Conservation (phyloP, 441 rosid species). For the Viola pubescens region DNA sequence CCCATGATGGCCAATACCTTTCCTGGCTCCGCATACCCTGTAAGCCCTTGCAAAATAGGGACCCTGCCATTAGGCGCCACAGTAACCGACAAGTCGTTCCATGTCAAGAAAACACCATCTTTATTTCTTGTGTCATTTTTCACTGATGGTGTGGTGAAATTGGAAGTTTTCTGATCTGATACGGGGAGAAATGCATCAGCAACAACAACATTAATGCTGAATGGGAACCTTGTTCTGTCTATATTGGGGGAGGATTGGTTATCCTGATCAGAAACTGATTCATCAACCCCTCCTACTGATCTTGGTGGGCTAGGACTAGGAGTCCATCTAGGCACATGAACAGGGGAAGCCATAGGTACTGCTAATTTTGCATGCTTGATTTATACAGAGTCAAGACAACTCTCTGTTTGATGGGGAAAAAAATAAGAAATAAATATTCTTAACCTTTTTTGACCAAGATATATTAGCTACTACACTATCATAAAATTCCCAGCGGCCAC, state of each 20-base stretch:
- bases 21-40: slow-evolving; percentile 42
- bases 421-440: too few species aligned
- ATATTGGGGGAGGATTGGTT: not conserved
- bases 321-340: not conserved
- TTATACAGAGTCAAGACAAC: too few species aligned
- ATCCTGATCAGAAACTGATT: not conserved
- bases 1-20: slow-evolving; percentile 43
- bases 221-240: not conserved
- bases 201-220: not conserved
- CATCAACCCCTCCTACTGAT: not conserved
- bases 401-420: too few species aligned
- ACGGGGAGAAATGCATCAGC: too few species aligned
- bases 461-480: too few species aligned
- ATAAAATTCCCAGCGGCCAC: too few species aligned
- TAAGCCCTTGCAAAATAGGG: slow-evolving; percentile 27
- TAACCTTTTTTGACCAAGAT: too few species aligned
- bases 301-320: not conserved
- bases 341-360: too few species aligned
- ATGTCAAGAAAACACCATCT: slow-evolving; percentile 29
- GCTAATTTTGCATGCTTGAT: too few species aligned
- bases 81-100: slow-evolving; percentile 37
- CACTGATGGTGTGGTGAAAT: not conserved
- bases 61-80: slow-evolving; percentile 18
- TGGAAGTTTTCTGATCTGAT: not conserved
- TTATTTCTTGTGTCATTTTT: not conserved